Conservation (phyloP, 1,139 yeast genomes). For the Yamadazyma buinensis region DNA sequence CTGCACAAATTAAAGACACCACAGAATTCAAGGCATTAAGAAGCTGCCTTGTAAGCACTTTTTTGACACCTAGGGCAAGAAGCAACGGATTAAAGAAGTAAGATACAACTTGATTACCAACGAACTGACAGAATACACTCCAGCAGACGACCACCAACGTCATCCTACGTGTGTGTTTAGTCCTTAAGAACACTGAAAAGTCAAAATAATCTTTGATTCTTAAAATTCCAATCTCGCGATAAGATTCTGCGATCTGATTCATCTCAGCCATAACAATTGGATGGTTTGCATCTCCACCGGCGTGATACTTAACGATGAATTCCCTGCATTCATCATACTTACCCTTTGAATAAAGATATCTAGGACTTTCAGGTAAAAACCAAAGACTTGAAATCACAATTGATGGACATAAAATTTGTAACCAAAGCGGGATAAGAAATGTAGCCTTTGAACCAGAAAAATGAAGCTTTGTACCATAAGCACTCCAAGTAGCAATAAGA, state of each 20-base stretch:
- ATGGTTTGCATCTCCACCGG: slow-evolving; percentile 16
- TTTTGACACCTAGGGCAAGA: too few species aligned
- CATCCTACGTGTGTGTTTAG: slow-evolving; percentile 3
- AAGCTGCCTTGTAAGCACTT: too few species aligned
- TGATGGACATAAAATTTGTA: slow-evolving; percentile 6
- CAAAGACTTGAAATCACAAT: slow-evolving; percentile 11
- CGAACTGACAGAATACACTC: slow-evolving; percentile 1
- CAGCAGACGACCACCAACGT: slow-evolving; percentile 8
- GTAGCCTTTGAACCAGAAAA: slow-evolving; percentile 3
- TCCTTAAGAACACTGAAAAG: slow-evolving; percentile 4
- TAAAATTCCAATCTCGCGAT: slow-evolving; percentile 3
- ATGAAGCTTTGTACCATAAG: slow-evolving; percentile 34
- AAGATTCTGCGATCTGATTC: slow-evolving; percentile 16
- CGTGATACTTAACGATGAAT: slow-evolving; percentile 20
- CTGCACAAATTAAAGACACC: too few species aligned
- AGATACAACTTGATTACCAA: neutral
- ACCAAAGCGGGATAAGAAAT: slow-evolving; percentile 4
- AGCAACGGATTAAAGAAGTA: too few species aligned
- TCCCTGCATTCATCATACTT: slow-evolving; percentile 33
- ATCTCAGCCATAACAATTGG: slow-evolving; percentile 18
- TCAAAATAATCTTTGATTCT: slow-evolving; percentile 9
- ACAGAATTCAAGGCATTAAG: too few species aligned
- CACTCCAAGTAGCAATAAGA: slow-evolving; percentile 25
- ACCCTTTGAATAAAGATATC: slow-evolving; percentile 44
- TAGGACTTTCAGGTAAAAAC: slow-evolving; percentile 57